Conservation (phyloP, 139 green algal species). For the Gonium pectorale region DNA sequence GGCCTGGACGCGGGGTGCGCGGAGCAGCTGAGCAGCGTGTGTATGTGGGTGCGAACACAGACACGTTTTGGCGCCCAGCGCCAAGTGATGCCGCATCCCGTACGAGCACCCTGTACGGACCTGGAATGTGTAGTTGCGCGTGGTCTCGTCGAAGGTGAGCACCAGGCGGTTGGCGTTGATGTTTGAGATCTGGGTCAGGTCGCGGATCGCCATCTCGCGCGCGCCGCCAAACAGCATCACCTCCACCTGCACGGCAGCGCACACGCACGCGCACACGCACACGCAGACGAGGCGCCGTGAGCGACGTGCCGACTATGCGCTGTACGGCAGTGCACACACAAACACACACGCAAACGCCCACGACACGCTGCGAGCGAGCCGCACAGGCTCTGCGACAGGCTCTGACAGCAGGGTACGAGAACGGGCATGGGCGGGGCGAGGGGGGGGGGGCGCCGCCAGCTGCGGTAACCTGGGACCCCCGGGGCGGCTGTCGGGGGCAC, state of each 20-base stretch:
- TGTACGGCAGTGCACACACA: neutral
- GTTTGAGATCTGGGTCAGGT: neutral
- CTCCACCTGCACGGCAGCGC: neutral
- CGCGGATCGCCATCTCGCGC: neutral
- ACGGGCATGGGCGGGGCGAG: too few species aligned
- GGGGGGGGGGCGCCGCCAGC: too few species aligned
- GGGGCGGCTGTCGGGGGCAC: too few species aligned
- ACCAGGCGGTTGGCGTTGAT: neutral
- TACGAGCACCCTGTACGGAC: neutral
- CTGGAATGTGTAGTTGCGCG: slow-evolving; percentile 26
- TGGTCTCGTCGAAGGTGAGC: neutral
- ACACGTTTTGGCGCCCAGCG: too few species aligned
- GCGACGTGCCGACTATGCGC: neutral
- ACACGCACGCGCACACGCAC: neutral
- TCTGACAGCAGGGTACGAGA: too few species aligned
- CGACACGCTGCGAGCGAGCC: too few species aligned
- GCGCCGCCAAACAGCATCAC: slow-evolving; percentile 46
- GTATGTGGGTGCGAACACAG: too few species aligned
- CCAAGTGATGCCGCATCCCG: neutral
- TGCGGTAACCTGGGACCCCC: too few species aligned
- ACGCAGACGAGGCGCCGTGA: neutral
- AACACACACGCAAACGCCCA: too few species aligned
- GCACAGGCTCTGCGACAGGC: too few species aligned
- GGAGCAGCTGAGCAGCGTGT: too few species aligned
- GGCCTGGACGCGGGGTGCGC: too few species aligned